These are phyloP conservation scores for Stephanodiscus minutulus DNA, from an alignment of 108 stramenopile genomes.

Conservation along the genomic window DNA sequence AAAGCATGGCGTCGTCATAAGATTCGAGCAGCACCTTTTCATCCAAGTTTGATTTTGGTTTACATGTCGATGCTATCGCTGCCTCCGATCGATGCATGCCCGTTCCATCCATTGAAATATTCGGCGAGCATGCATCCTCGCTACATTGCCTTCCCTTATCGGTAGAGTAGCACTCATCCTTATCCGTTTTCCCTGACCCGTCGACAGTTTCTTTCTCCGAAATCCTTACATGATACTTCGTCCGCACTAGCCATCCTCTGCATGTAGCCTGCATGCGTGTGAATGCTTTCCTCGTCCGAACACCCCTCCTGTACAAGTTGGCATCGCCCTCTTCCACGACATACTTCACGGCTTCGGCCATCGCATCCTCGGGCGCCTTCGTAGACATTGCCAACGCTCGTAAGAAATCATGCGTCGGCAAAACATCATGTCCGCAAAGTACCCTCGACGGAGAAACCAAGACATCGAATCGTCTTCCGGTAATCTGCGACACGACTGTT, in stretches of 20 bases:
- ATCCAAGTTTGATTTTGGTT: neutral
- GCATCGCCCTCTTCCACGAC: constrained; percentile 18
- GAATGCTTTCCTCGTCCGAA: constrained; percentile 20
- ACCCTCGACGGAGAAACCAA: constrained; percentile 28
- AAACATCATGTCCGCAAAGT: constrained; percentile 32
- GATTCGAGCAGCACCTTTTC: neutral
- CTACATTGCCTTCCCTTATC: neutral
- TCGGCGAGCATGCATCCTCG: neutral
- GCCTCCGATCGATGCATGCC: neutral
- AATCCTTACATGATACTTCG: neutral
- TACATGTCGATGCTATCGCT: neutral
- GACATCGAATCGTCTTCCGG: constrained; percentile 20
- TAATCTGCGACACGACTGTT: constrained; percentile 24
- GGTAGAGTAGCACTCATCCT: neutral
- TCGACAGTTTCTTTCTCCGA: neutral
- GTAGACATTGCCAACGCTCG: constrained; percentile 15
- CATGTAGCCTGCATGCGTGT: constrained; percentile 16
- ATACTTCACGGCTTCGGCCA: constrained; percentile 6
- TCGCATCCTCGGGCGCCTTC: neutral
- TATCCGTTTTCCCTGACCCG: neutral
- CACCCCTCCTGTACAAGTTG: constrained; percentile 26
- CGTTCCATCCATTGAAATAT: neutral
- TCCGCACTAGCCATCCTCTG: constrained; percentile 25
- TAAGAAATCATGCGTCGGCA: constrained; percentile 20
- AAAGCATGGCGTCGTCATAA: constrained; percentile 16